Evolutionary conservation across 352 stramenopile species (phyloP).

Genomic region (Pythium sukuiense): DNA sequence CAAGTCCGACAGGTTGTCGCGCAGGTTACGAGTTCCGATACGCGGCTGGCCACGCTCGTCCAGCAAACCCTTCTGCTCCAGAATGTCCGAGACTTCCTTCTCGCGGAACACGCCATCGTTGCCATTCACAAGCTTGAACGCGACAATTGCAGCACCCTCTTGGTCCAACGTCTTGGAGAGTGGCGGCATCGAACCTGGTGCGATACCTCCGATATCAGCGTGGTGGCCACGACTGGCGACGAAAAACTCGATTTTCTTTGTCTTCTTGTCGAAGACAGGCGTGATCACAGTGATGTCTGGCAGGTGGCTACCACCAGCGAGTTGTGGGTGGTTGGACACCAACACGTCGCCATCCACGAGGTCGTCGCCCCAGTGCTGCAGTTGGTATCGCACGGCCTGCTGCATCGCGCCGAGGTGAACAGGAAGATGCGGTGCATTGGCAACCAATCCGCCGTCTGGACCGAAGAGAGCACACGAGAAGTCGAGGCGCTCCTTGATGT

Average conservation of each 20-base stretch:
- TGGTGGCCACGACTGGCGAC: constrained; percentile 98
- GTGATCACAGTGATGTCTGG: constrained; percentile 99
- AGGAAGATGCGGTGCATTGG: constrained; percentile 98
- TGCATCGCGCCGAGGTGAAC: constrained; percentile 99
- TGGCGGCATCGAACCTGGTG: constrained; percentile 94
- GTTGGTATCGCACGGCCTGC: constrained; percentile 95
- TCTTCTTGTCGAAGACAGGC: constrained; percentile 94
- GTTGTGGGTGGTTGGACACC: constrained; percentile 98
- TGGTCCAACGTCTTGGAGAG: constrained; percentile 95
- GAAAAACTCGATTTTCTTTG: constrained; percentile 96
- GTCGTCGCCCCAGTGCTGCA: constrained; percentile 88
- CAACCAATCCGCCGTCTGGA: constrained; percentile 96
- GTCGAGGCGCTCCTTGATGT: constrained; percentile 99
- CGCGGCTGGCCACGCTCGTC: constrained; percentile 79
- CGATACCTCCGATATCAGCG: constrained; percentile 97
- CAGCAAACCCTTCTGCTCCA: constrained; percentile 88
- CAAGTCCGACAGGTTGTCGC: constrained; percentile 97
- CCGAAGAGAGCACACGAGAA: constrained; percentile 99
- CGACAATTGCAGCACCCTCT: constrained; percentile 98
- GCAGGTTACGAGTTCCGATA: constrained; percentile 95
- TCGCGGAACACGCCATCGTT: constrained; percentile 95
- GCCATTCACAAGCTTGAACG: constrained; percentile 98
- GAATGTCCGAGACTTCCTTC: constrained; percentile 95
- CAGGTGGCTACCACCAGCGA: constrained; percentile 96
- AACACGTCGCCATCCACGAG: constrained; percentile 97